Evolutionary conservation across 1,139 yeast genomes (phyloP).

Genomic region (Debaryomyces nepalensis): DNA sequence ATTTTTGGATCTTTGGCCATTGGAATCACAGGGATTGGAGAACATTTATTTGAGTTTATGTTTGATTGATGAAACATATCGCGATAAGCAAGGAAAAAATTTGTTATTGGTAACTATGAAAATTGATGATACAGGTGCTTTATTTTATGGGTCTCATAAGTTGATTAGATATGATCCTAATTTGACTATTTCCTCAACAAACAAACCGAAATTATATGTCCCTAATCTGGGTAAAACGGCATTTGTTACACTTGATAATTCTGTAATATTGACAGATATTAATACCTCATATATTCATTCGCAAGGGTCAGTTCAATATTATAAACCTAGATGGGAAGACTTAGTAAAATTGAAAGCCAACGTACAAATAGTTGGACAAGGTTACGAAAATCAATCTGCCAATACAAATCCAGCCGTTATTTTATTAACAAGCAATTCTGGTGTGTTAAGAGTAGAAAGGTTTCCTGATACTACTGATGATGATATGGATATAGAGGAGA

Average conservation of each 20-base stretch:
- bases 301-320: constrained; percentile 38
- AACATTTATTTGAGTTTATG: constrained; percentile 56
- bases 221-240: constrained; percentile 69
- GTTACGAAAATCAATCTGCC: constrained; percentile 48
- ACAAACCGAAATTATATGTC: constrained; percentile 56
- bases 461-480: constrained; percentile 31
- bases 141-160: constrained; percentile 64
- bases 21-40: constrained; percentile 27
- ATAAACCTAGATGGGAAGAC: constrained; percentile 80
- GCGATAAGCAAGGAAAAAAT: constrained; percentile 22
- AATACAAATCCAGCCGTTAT: constrained; percentile 47
- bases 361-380: constrained; percentile 63
- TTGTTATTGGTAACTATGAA: constrained; percentile 60
- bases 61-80: constrained; percentile 30
- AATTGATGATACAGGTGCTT: constrained; percentile 56
- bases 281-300: constrained; percentile 42
- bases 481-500: constrained; percentile 14
- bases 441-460: constrained; percentile 65
- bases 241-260: constrained; percentile 62
- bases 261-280: constrained; percentile 70
- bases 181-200: constrained; percentile 28
- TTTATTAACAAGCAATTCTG: constrained; percentile 60
- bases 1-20: constrained; percentile 61
- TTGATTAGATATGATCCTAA: constrained; percentile 42
- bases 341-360: constrained; percentile 58